Evolutionary conservation across 257 asterid genomes (phyloP).

Genomic region (Plectranthus barbatus): DNA sequence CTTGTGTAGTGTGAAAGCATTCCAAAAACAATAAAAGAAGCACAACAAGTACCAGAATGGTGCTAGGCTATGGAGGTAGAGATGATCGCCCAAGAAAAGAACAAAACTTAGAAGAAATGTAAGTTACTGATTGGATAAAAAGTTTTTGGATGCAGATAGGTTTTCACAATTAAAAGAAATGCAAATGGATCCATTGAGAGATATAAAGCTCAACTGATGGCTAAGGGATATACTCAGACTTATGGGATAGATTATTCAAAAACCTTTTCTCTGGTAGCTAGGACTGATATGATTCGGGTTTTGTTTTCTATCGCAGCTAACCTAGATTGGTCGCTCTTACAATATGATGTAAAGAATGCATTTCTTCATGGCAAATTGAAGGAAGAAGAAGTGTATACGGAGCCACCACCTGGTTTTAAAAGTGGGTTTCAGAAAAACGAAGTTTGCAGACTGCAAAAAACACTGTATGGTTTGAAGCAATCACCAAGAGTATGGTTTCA

Average conservation of each 20-base stretch:
- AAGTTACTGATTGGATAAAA: not conserved
- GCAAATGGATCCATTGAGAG: not conserved
- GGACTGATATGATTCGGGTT: not conserved
- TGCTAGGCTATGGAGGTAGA: not conserved
- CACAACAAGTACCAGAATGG: not conserved
- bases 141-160: not conserved
- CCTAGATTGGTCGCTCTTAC: not conserved
- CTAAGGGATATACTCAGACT: no score
- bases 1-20: not conserved
- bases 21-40: not conserved
- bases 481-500: no score
- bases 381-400: no score
- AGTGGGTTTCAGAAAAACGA: no score
- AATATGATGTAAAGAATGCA: no score
- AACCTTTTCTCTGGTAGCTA: no score
- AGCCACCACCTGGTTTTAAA: no score
- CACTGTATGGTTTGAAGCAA: no score
- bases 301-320: not conserved
- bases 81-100: not conserved
- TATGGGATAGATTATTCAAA: not conserved
- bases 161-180: not conserved
- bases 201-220: not conserved
- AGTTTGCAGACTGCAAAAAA: no score
- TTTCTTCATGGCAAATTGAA: no score
- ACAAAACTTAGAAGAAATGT: not conserved